A percentile compares a stretch with the other conserved stretches of the same genome.
phyloP scores from a whole-genome alignment of 345 rosid species.

The Schrenkiella parvula region DNA sequence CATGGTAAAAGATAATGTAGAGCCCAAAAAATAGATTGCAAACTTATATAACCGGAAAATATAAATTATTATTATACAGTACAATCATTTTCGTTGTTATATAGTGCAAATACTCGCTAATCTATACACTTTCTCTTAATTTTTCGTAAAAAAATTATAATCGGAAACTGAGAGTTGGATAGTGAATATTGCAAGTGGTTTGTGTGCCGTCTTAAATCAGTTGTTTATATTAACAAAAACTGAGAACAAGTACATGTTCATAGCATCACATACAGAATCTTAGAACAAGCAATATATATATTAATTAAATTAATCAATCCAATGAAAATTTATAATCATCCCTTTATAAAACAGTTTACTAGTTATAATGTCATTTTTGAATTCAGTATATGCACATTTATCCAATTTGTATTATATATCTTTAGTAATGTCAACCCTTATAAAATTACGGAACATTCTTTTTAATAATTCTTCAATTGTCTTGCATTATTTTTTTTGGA shows the following conservation, averaged over 20 bases:
- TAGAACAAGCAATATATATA: slow-evolving; percentile 7
- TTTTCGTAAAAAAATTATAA: neutral
- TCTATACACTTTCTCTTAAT: neutral
- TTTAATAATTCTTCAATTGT: neutral
- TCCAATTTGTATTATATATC: neutral
- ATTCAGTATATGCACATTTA: slow-evolving; percentile 6
- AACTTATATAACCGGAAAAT: too few species aligned
- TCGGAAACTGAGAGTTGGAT: neutral
- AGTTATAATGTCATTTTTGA: neutral
- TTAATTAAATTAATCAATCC: neutral
- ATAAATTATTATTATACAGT: too few species aligned
- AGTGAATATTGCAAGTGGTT: slow-evolving; percentile 25
- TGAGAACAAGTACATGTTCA: slow-evolving; percentile 14
- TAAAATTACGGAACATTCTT: neutral
- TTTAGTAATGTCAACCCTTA: slow-evolving; percentile 27
- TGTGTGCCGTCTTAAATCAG: slow-evolving; percentile 26
- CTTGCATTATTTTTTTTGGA: neutral
- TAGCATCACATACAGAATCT: slow-evolving; percentile 28
- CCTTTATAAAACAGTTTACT: neutral
- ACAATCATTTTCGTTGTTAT: neutral
- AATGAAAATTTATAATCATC: neutral
- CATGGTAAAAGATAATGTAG: too few species aligned
- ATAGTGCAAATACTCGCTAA: neutral
- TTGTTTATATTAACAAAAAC: neutral
- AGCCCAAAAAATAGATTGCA: too few species aligned